Evolutionary conservation across 2,329 filamentous ascomycete genomes (phyloP).

Genomic region (Fusarium domesticum): DNA sequence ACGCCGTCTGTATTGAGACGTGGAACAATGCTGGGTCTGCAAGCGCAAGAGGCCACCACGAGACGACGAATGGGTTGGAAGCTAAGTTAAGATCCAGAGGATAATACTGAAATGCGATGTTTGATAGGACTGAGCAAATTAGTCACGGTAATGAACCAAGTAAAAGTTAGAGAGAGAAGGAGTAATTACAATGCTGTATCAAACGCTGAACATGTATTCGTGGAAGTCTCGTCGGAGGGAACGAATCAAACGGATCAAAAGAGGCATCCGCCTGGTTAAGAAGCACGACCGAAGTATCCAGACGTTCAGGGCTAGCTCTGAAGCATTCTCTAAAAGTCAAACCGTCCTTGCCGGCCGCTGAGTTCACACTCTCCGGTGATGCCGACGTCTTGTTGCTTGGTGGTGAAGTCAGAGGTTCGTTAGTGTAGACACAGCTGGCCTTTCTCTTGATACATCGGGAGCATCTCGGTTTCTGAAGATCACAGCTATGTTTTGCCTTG

Average conservation of each 20-base stretch:
- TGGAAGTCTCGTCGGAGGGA: slow-evolving; percentile 51
- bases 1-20: slow-evolving; percentile 58
- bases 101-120: slow-evolving; percentile 60
- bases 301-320: background rate
- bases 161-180: background rate
- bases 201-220: slow-evolving; percentile 50
- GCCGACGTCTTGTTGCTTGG: background rate
- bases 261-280: slow-evolving; percentile 32
- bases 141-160: slow-evolving; percentile 10
- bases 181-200: slow-evolving; percentile 52
- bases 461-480: background rate
- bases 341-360: background rate
- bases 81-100: slow-evolving; percentile 50
- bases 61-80: slow-evolving; percentile 57
- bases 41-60: slow-evolving; percentile 58
- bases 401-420: background rate
- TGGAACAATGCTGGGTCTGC: slow-evolving; percentile 56
- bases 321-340: background rate
- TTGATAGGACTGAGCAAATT: slow-evolving; percentile 46
- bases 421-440: background rate
- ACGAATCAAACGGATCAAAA: slow-evolving; percentile 56
- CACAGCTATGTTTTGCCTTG: background rate
- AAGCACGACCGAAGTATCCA: slow-evolving; percentile 7
- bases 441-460: background rate
- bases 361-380: background rate